Conservation (phyloP, 768 basidiomycete species). For the Serendipita sp. region DNA sequence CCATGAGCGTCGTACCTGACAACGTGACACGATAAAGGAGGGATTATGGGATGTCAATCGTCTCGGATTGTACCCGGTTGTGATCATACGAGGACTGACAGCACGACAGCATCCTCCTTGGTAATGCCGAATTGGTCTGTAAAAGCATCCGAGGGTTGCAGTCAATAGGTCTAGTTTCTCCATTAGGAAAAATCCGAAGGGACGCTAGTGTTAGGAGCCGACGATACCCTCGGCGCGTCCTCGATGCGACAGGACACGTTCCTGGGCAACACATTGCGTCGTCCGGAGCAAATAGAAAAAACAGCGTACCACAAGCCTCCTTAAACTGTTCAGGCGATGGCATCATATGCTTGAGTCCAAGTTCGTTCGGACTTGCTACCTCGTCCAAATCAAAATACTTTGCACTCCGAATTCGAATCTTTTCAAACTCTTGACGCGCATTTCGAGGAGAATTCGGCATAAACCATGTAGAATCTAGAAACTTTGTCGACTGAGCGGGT, state of each 20-base stretch:
- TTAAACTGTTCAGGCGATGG: conserved; percentile 58
- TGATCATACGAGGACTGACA: conserved; percentile 32
- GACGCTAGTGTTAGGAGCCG: neutral
- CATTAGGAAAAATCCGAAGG: no score
- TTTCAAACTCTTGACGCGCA: conserved; percentile 49
- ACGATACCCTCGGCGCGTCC: neutral
- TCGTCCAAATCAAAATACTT: conserved; percentile 68
- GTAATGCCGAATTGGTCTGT: conserved; percentile 60
- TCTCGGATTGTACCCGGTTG: neutral
- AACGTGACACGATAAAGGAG: neutral
- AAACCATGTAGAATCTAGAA: conserved; percentile 79
- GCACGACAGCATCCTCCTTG: conserved; percentile 60
- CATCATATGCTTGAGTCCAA: conserved; percentile 91
- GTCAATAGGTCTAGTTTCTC: no score
- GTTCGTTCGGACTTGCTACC: conserved; percentile 53
- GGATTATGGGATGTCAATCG: neutral
- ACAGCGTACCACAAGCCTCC: conserved; percentile 55
- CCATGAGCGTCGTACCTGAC: conserved; percentile 78
- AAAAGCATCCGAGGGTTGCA: conserved; percentile 9
- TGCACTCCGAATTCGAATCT: conserved; percentile 53
- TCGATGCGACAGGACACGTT: no score
- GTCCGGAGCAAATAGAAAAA: no score
- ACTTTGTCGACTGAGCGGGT: conserved; percentile 21
- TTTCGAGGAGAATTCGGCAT: conserved; percentile 79
- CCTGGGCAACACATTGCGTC: neutral